Conservation (phyloP, 2,329 filamentous ascomycete genomes). For the Hypoxylon rubiginosum region DNA sequence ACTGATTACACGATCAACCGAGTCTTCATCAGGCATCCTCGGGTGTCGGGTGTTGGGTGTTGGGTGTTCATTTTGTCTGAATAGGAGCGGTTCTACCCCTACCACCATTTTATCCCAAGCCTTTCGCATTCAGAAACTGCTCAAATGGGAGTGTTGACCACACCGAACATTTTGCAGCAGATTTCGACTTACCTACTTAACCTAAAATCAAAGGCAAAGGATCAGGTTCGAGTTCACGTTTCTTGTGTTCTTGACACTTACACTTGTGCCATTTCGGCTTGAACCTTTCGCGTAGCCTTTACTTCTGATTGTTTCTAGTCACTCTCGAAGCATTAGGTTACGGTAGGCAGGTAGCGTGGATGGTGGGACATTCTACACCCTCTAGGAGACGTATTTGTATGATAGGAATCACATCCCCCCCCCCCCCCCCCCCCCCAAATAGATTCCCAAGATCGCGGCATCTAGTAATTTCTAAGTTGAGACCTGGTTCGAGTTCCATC, state of each 20-base stretch:
- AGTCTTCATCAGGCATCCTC: slow-evolving; percentile 12
- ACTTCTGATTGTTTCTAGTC: slow-evolving; percentile 24
- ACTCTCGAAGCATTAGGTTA: slow-evolving; percentile 27
- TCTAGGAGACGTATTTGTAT: slow-evolving; percentile 38
- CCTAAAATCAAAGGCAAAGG: background rate
- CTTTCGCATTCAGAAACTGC: slow-evolving; percentile 8
- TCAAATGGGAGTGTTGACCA: slow-evolving; percentile 7
- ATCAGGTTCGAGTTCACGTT: slow-evolving; percentile 1
- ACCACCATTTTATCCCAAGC: slow-evolving; percentile 13
- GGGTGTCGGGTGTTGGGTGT: background rate
- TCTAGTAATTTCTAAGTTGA: slow-evolving; percentile 40
- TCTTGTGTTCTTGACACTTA: background rate
- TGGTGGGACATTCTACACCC: slow-evolving; percentile 27
- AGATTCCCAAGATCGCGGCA: slow-evolving; percentile 38
- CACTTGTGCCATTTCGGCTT: slow-evolving; percentile 1
- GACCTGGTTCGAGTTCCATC: slow-evolving; percentile 16
- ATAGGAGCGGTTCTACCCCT: background rate
- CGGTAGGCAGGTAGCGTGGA: slow-evolving; percentile 22
- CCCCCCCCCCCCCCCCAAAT: slow-evolving; percentile 21
- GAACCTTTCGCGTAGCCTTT: slow-evolving; percentile 10
- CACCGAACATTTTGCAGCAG: background rate
- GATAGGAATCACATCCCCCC: slow-evolving; percentile 35
- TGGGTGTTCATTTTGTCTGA: slow-evolving; percentile 1
- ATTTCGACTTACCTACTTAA: background rate
- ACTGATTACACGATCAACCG: slow-evolving; percentile 21